Percentiles rank a stretch among this genome's conserved stretches.
Evolutionary conservation across 176 grass and related monocot genomes (phyloP).

Genomic region (Triticum urartu): DNA sequence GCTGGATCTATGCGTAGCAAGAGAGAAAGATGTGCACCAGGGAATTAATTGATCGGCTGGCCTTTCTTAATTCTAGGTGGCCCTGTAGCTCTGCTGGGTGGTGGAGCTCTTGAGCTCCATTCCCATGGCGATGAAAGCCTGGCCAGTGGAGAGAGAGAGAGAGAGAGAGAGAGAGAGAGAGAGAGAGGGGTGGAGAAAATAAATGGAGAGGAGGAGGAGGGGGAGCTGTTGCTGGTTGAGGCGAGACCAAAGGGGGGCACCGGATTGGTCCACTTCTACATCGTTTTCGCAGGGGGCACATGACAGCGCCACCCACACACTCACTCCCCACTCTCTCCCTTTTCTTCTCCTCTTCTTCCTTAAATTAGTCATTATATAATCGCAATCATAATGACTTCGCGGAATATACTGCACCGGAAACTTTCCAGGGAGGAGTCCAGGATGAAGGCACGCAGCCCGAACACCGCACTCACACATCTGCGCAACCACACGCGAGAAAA

Average conservation of each 20-base stretch:
- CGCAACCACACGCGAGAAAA: not conserved
- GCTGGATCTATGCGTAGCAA: not conserved
- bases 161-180: not conserved
- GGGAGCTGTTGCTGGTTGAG: constrained; percentile 36
- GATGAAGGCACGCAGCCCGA: not conserved
- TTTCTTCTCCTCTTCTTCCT: not conserved
- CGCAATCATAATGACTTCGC: not conserved
- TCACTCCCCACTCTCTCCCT: not conserved
- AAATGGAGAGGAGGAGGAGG: not conserved
- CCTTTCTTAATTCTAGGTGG: not conserved
- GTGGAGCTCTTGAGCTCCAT: not conserved
- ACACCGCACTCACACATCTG: not conserved
- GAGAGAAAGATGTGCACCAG: not conserved
- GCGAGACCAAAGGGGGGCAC: constrained; percentile 14
- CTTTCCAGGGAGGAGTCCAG: not conserved
- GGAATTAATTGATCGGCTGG: not conserved
- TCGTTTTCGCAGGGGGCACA: constrained; percentile 29
- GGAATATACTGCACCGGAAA: not conserved
- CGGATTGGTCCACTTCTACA: constrained; percentile 18
- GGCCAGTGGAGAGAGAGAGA: constrained; percentile 2
- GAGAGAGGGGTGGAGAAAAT: not conserved
- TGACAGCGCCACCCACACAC: constrained; percentile 32
- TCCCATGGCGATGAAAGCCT: constrained; percentile 3
- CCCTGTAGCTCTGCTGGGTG: not conserved
- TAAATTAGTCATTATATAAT: constrained; percentile 22